phyloP scores from a whole-genome alignment of 192 early-diverging fungal genomes.

The Pilaira anomala region DNA sequence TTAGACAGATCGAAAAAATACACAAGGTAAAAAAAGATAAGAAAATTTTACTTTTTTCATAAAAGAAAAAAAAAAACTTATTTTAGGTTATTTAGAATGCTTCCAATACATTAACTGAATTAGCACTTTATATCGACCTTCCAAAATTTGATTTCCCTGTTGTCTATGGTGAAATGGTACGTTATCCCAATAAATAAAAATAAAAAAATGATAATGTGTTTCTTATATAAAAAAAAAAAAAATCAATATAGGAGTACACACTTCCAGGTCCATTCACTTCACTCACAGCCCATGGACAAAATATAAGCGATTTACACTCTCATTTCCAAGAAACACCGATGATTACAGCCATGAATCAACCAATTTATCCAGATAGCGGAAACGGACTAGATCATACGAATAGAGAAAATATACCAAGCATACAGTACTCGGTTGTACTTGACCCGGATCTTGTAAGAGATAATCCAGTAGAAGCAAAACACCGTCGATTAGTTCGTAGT shows the following conservation, averaged over 20 bases:
- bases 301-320: neutral
- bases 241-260: conserved; percentile 52
- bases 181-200: conserved; percentile 19
- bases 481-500: conserved; percentile 82
- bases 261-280: conserved; percentile 30
- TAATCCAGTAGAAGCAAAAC: conserved; percentile 95
- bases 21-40: conserved; percentile 50
- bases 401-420: neutral
- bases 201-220: no score
- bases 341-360: conserved; percentile 20
- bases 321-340: conserved; percentile 18
- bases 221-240: no score
- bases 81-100: neutral
- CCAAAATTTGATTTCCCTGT: conserved; percentile 97
- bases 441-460: conserved; percentile 88
- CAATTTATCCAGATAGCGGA: conserved; percentile 1
- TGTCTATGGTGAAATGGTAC: conserved; percentile 83
- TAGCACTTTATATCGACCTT: conserved; percentile 85
- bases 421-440: conserved; percentile 43
- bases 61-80: no score
- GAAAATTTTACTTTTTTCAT: no score
- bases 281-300: conserved; percentile 1
- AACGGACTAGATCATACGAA: neutral
- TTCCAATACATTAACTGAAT: conserved; percentile 50
- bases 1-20: conserved; percentile 85